These are phyloP conservation scores for Candida easanensis DNA, from an alignment of 805 yeast genomes.

Conservation along the genomic window DNA sequence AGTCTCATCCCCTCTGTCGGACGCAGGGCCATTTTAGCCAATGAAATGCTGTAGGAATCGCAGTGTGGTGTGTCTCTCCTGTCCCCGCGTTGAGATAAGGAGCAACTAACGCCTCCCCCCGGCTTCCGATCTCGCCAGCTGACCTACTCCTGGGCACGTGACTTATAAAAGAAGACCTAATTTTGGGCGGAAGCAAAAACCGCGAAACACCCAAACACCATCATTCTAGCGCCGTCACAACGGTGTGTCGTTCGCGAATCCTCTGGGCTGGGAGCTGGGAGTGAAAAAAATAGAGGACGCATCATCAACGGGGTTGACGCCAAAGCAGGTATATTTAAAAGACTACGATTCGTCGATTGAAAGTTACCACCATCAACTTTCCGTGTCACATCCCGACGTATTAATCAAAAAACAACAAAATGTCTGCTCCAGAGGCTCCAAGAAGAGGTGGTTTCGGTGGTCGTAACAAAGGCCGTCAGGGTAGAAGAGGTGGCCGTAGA, in stretches of 20 bases:
- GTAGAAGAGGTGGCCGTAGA: constrained; percentile 78
- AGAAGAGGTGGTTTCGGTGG: constrained; percentile 54
- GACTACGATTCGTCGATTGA: constrained; percentile 41
- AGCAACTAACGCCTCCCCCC: constrained; percentile 4
- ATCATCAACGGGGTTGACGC: not conserved
- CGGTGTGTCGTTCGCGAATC: not conserved
- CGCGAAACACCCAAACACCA: constrained; percentile 1
- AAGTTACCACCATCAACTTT: constrained; percentile 54
- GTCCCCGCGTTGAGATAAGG: constrained; percentile 4
- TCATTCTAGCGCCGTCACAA: not conserved
- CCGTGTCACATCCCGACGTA: constrained; percentile 49
- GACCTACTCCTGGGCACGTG: constrained; percentile 2
- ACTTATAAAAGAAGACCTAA: not conserved
- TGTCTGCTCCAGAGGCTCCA: constrained; percentile 41
- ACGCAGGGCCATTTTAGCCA: no score
- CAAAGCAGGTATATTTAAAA: constrained; percentile 2
- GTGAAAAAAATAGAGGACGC: constrained; percentile 5
- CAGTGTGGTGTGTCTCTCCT: no score
- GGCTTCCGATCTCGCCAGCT: not conserved
- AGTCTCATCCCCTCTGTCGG: no score
- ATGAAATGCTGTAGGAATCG: no score
- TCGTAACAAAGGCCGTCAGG: constrained; percentile 56
- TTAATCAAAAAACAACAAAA: constrained; percentile 25
- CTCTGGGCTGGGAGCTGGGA: not conserved
- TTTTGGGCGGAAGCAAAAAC: no score